phyloP scores from a whole-genome alignment of 1,139 yeast genomes.

The Kodamaea fungicola region DNA sequence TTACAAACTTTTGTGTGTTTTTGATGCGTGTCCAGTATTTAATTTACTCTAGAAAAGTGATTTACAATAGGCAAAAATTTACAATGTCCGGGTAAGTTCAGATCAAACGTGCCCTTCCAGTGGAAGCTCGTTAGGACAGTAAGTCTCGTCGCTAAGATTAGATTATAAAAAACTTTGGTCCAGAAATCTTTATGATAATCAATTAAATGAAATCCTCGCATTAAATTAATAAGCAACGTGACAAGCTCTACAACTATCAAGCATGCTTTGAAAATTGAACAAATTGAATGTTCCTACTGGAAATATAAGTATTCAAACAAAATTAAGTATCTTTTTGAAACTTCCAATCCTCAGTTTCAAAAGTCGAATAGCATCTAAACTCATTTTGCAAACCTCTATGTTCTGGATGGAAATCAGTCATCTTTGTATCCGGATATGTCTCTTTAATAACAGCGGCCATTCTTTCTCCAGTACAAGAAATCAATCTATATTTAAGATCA shows the following conservation, averaged over 20 bases:
- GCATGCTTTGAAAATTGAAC: too few species aligned
- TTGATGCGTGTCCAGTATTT: background rate
- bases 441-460: conserved; percentile 60
- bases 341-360: conserved; percentile 47
- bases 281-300: too few species aligned
- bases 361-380: conserved; percentile 79
- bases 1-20: background rate
- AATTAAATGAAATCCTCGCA: too few species aligned
- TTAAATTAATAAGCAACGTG: too few species aligned
- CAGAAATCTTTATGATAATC: too few species aligned
- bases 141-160: too few species aligned
- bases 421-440: conserved; percentile 60
- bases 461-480: conserved; percentile 86
- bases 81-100: conserved; percentile 8
- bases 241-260: too few species aligned
- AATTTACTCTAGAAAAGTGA: background rate
- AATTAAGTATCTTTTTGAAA: conserved; percentile 9
- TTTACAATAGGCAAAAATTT: background rate
- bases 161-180: too few species aligned
- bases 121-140: too few species aligned
- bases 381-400: conserved; percentile 87
- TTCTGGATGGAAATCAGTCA: conserved; percentile 70
- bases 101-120: too few species aligned
- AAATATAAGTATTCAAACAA: too few species aligned
- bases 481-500: conserved; percentile 45